Base-by-base conservation (phyloP, 192 early-diverging fungal genomes). In the Jimgerdemannia lactiflua region DNA sequence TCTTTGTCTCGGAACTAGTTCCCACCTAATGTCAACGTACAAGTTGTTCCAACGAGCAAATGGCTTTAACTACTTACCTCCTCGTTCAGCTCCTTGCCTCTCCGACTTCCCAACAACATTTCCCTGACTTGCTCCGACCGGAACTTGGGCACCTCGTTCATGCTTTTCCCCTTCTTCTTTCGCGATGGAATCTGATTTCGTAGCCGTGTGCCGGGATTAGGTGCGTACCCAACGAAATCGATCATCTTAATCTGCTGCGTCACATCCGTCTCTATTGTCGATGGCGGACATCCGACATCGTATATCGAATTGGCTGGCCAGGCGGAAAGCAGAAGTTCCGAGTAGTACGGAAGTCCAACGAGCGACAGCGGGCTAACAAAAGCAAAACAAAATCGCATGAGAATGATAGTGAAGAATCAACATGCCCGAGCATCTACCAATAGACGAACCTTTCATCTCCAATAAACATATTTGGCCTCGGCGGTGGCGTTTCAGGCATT, bases 221-320 rank as follows among this genome's bases (percentile, higher is more conserved):
- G 90, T n/a, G 96, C 94, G 72, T 97, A 97, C 2, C 95, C 96
- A 3, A 99, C 95, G 85, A 94, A 95, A 71, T 95, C 96, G 77
- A 94, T 93, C 84, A 89, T 93, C 77, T 96, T 96, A 74, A 96
- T 92, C 69, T 91, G 91, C 49, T 86, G 84, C 19, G 94, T 74
- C 8, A 96, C 86, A 11, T 89, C 91, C 3, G 91, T 79, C 14
- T 96, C 95, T 17, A 99, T 93, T 14, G 82, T 84, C 10, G 87
- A 83, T 3, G 93, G 83, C 7, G 92, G 94, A 42, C 87, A 79
- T n/a, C 94, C 94, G 0, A 94, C 91, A 39, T 91, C 90, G 74
- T 86, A 94, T n/a, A 84, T 78, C 3, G 87, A 73, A 54, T 88
- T 85, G 0, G 76, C 67, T 42, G 94, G 89, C 95, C 94, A 95